Evolutionary conservation across 768 basidiomycete genomes (phyloP), one percentile per base, ranked within the genome.

Genomic region (Suillus placidus): DNA sequence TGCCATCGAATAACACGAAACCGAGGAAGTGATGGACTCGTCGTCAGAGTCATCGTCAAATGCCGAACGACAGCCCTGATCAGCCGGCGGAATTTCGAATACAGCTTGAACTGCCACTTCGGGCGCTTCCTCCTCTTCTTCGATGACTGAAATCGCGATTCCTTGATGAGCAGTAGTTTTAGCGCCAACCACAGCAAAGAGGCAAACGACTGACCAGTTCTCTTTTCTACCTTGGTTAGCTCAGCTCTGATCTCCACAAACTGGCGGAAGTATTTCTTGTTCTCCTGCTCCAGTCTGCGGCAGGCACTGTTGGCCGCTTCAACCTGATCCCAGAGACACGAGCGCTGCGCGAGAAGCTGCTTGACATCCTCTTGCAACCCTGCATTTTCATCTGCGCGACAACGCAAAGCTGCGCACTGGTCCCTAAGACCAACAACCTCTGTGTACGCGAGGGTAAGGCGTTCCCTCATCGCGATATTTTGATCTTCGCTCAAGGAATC

Each of bases 21-120:
- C 34, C 20, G 54, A 55, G 10, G 54, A 55, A 35, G 54, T 10
- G 20, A 55, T n/a, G 12, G 54, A 35, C 54, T 35, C 54, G 12
- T 55, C 54, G 34, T 55, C 54, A 55, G 54, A n/a, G 54, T 55
- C 54, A 1, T 55, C 34, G n/a, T 55, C 54, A 55, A 55, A 55
- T 34, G 32, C 34, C 54, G 32, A 55, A 55, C 20, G 32, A 35
- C 54, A 35, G 6, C 20, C 20, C 3, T 35, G 54, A 35, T 34
- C 34, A 35, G 34, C 12, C 20, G 12, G 32, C 12, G 54, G 10
- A 55, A 55, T 20, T 35, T 54, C 18, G 10, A 1, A 20, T 10
- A 34, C 9, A 10, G 52, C 5, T 12, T 10, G 18, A 20, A 18
- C 30, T 32, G 18, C 30, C 4, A 52, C 9, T 32, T 55, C 54